Base-by-base conservation (phyloP, 163 green algal genomes). In the Prototheca cutis region DNA sequence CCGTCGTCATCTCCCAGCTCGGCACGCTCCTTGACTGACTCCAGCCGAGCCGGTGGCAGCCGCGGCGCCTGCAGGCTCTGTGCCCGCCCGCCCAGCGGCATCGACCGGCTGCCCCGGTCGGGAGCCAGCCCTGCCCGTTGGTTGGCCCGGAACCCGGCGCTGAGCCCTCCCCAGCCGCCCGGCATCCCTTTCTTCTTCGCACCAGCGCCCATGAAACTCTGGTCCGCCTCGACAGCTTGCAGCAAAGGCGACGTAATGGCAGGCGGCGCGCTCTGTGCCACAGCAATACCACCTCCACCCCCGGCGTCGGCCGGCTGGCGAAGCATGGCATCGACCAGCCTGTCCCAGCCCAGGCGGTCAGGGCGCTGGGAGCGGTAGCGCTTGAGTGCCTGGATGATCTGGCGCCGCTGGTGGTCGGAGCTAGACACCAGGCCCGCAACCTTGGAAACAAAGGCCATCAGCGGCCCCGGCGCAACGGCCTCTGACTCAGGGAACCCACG, bases 401-500 rank as follows among this genome's bases (percentile, higher is more conserved):
- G 24, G 19, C 55, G 21, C 7, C 55, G 55, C 40, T 61, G 55
- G 33, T 21, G 6, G 33, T 61, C 55, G 4, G 55, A 61, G 21
- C 23, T 31, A 23, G 15, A 6, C n/a, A 51, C 55, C 36, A 61
- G 55, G 1, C 17, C 8, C 4, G 32, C 33, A 7, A 61, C 55
- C 36, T 34, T 21, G 24, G 34, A 29, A 18, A 24, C 39, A 31
- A 61, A 31, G 23, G 34, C 34, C 4, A 52, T 7, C 33, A 61
- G 33, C 1, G 24, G 33, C 8, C 5, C 55, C 1, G 32, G 52
- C 21, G 29, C 7, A 31, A 6, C 28, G 52, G 52, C 32, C 27
- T n/a, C 13, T 4, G 28, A 21, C 7, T 18, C 8, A 1, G 52
- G 8, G 28, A 42, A 58, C 5, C 6, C 29, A 24, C 1, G 28